Conservation (phyloP, 441 rosid species). For the Hura crepitans region DNA sequence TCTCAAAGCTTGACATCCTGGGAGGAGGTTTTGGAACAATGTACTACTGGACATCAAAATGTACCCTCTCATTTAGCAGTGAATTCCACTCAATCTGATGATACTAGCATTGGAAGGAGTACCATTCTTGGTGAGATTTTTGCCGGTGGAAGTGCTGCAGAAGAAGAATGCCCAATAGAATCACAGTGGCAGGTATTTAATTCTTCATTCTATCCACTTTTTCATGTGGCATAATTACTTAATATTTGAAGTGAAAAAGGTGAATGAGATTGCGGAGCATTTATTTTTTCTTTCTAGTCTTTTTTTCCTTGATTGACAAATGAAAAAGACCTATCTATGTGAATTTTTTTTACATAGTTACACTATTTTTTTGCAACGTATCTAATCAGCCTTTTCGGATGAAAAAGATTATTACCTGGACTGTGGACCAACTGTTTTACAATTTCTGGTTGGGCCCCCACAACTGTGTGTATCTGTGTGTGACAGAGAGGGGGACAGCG, state of each 20-base stretch:
- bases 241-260: neutral
- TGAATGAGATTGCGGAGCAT: neutral
- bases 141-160: conserved; percentile 28
- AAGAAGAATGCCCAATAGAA: conserved; percentile 40
- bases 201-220: neutral
- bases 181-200: conserved; percentile 67
- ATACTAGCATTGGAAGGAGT: conserved; percentile 34
- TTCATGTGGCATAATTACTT: neutral
- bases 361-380: neutral
- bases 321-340: neutral
- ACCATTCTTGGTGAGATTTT: conserved; percentile 33
- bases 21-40: conserved; percentile 58
- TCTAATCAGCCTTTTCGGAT: neutral
- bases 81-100: conserved; percentile 35
- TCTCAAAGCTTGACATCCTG: conserved; percentile 57
- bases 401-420: neutral
- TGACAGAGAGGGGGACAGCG: neutral
- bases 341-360: neutral
- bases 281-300: neutral
- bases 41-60: conserved; percentile 34
- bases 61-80: conserved; percentile 34
- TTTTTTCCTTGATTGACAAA: neutral
- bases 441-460: neutral
- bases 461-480: neutral
- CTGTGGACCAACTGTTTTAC: neutral